Evolutionary conservation across 164 flowering plant species (phyloP), one percentile per base, ranked within the genome.

Genomic region (Magnolia changhungtana): DNA sequence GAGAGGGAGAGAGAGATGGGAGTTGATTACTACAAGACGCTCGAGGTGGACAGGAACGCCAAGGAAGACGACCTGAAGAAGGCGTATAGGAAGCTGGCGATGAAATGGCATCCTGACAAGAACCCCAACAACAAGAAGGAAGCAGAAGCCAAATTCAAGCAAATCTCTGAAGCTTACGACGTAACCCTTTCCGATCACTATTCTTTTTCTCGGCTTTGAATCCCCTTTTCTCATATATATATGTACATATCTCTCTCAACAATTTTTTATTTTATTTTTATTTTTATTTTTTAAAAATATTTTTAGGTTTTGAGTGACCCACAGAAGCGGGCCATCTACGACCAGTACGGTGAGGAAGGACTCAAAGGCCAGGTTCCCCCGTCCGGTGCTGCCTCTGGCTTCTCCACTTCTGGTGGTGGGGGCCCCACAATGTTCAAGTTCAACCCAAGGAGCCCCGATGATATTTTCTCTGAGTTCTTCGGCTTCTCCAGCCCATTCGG

Each of bases 91-190:
- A 94, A 90, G 71, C 92, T 94, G 29, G 97, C 97, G 72, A 94
- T 94, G 98, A 94, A 92, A 74, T 94, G 98, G 97, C 97, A 94
- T 69, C 97, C 98, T 4, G 95, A 94, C 71, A 94, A 94, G 67
- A 94, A 92, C 91, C 98, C 98, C 79, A 87, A 82, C 80, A 89
- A 82, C 87, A 94, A 94, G 82, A 91, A 90, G 72, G 96, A 91
- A 2, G 96, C 97, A 73, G 98, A 95, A 69, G 97, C 97, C 77
- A 93, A 90, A 81, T 93, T 95, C 91, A 95, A 95, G 77, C 87
- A 88, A 81, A 90, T 95, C 86, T 95, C 97, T 51, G 97, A 95
- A 86, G 98, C 98, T 20, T 95, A 95, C 78, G 98, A 95, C 73
- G 98, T 95, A 45, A 8, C 69, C 69, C 37, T 19, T 61, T 51